Evolutionary conservation across 2,329 filamentous ascomycete genomes (phyloP).

Genomic region (Nothophaeocryptopus gaeumannii): DNA sequence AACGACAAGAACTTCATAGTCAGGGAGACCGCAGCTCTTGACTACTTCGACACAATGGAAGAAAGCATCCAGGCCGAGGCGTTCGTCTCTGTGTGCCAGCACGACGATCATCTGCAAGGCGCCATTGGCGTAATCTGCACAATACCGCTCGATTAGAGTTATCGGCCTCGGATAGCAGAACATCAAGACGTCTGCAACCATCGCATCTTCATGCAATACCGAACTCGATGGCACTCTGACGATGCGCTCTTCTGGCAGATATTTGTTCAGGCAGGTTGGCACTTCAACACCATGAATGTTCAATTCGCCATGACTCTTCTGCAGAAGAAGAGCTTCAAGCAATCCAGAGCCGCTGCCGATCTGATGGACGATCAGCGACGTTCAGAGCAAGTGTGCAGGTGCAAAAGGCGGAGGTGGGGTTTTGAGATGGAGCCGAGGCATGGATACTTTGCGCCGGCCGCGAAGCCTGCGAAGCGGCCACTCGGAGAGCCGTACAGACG

Average conservation of each 20-base stretch:
- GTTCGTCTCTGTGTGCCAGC: conserved; percentile 45
- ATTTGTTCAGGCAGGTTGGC: conserved; percentile 43
- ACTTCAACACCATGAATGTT: conserved; percentile 51
- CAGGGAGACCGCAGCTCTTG: conserved; percentile 15
- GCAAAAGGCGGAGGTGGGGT: too few relatives aligned
- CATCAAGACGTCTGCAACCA: conserved; percentile 46
- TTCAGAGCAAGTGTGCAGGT: too few relatives aligned
- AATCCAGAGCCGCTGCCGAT: conserved; percentile 53
- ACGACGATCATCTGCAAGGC: conserved; percentile 40
- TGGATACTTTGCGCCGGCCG: too few relatives aligned
- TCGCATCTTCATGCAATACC: conserved; percentile 43
- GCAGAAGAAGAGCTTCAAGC: conserved; percentile 44
- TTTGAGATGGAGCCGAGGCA: too few relatives aligned
- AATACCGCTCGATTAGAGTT: conserved; percentile 45
- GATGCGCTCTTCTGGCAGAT: conserved; percentile 44
- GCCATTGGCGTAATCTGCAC: conserved; percentile 35
- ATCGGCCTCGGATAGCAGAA: conserved; percentile 56
- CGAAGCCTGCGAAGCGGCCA: too few relatives aligned
- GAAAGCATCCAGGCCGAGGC: conserved; percentile 27
- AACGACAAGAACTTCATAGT: conserved; percentile 23
- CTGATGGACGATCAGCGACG: conserved; percentile 6
- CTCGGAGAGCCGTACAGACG: too few relatives aligned
- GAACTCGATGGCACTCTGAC: conserved; percentile 46
- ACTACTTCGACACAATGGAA: conserved; percentile 15
- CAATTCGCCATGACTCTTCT: conserved; percentile 25